phyloP scores from a whole-genome alignment of 2,329 filamentous ascomycete genomes.

The Cercospora berteroae region DNA sequence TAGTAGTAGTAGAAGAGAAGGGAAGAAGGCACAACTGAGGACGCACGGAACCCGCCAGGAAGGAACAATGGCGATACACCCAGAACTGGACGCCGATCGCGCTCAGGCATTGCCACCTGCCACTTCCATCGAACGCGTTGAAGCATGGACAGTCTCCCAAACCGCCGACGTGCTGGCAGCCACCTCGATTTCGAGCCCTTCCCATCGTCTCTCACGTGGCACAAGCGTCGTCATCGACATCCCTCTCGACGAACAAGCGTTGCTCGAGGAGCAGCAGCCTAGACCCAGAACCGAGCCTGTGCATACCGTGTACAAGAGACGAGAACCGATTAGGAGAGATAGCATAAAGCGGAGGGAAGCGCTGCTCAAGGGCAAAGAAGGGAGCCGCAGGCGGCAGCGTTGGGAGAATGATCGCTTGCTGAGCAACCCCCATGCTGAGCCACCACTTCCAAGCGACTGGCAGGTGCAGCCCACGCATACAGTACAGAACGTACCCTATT shows the following conservation, averaged over 20 bases:
- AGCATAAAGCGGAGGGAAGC: constrained; percentile 68
- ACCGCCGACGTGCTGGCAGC: constrained; percentile 45
- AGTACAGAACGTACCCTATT: constrained; percentile 78
- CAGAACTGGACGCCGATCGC: constrained; percentile 13
- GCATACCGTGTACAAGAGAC: constrained; percentile 48
- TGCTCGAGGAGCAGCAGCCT: constrained; percentile 30
- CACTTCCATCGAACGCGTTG: constrained; percentile 37
- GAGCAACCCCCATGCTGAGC: constrained; percentile 79
- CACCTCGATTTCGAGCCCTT: constrained; percentile 40
- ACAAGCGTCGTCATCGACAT: constrained; percentile 68
- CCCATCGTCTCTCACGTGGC: constrained; percentile 43
- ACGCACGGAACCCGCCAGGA: background rate
- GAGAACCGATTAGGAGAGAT: constrained; percentile 58
- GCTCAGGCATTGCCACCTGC: constrained; percentile 16
- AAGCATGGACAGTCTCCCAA: constrained; percentile 50
- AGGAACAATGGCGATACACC: constrained; percentile 24
- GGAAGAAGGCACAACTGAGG: background rate
- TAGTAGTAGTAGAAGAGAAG: background rate
- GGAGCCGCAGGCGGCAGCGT: constrained; percentile 76
- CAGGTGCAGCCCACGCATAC: constrained; percentile 77
- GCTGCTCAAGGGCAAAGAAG: constrained; percentile 84
- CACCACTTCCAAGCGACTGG: constrained; percentile 81
- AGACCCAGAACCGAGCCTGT: constrained; percentile 28
- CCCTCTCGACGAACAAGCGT: constrained; percentile 63
- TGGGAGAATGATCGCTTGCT: constrained; percentile 96